Conservation (phyloP, 139 green algal species). For the Gonium pectorale region DNA sequence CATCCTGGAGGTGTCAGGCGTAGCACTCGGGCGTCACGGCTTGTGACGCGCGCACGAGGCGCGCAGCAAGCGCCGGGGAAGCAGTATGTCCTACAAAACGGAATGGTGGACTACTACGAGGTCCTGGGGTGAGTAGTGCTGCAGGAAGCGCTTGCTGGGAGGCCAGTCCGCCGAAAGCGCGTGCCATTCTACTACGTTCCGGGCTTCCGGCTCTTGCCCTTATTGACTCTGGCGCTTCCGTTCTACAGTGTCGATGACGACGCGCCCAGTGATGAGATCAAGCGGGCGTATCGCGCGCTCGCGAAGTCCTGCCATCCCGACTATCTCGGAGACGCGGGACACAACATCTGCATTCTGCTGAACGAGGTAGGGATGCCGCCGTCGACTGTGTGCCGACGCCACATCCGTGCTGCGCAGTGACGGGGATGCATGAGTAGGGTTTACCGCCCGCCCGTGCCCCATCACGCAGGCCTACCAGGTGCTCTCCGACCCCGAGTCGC, state of each 20-base stretch:
- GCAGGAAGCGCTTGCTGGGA: too few relatives aligned
- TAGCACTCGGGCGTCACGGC: too few relatives aligned
- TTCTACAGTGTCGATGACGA: slow-evolving; percentile 75
- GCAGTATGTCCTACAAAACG: slow-evolving; percentile 50
- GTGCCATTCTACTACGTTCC: too few relatives aligned
- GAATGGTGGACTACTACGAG: slow-evolving; percentile 82
- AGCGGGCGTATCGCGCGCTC: slow-evolving; percentile 78
- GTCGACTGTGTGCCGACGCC: too few relatives aligned
- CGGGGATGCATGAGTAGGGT: slow-evolving; percentile 2
- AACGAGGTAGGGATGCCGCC: slow-evolving; percentile 89
- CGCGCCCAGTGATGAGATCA: slow-evolving; percentile 74
- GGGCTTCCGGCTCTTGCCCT: too few relatives aligned
- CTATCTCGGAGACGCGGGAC: slow-evolving; percentile 77
- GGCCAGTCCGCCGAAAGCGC: too few relatives aligned
- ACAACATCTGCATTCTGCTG: slow-evolving; percentile 89
- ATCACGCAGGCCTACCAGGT: slow-evolving; percentile 59
- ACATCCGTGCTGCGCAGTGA: too few relatives aligned
- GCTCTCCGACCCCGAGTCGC: slow-evolving; percentile 64
- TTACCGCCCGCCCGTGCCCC: not conserved
- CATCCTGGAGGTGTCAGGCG: too few relatives aligned
- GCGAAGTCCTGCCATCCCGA: slow-evolving; percentile 82
- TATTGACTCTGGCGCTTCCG: too few relatives aligned
- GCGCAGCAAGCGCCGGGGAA: slow-evolving; percentile 52
- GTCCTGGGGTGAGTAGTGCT: slow-evolving; percentile 66
- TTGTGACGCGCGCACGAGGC: too few relatives aligned